A percentile compares a stretch with the other conserved stretches of the same genome.
Evolutionary conservation across 1,139 yeast species (phyloP).

Genomic region (Keqinozyma sinolaborantium): DNA sequence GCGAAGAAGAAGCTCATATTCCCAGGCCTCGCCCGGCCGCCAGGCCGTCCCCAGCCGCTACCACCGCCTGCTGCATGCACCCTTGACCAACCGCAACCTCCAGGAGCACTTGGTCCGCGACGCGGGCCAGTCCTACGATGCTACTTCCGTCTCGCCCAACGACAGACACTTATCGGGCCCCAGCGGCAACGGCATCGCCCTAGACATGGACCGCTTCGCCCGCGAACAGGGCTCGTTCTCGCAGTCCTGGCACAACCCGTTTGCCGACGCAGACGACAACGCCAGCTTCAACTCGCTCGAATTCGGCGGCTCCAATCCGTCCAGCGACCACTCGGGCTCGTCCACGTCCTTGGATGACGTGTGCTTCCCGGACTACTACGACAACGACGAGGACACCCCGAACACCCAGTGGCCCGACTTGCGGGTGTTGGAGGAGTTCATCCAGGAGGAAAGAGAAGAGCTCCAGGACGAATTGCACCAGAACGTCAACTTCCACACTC

Average conservation of each 20-base stretch:
- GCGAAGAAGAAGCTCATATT: constrained; percentile 25
- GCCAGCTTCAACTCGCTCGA: constrained; percentile 31
- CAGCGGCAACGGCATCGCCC: constrained; percentile 22
- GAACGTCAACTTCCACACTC: constrained; percentile 23
- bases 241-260: constrained; percentile 12
- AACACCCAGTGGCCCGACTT: constrained; percentile 75
- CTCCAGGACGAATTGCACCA: constrained; percentile 2
- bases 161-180: constrained; percentile 6
- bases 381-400: constrained; percentile 16
- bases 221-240: constrained; percentile 26
- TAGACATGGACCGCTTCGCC: constrained; percentile 39
- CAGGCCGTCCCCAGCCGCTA: background rate
- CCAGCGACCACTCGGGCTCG: constrained; percentile 67
- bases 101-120: constrained; percentile 15
- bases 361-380: constrained; percentile 62
- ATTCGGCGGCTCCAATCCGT: constrained; percentile 63
- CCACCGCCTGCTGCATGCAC: constrained; percentile 16
- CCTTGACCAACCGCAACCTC: constrained; percentile 37
- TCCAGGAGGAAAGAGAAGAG: constrained; percentile 60
- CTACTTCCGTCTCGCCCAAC: constrained; percentile 12
- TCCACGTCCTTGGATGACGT: constrained; percentile 84
- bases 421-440: constrained; percentile 67
- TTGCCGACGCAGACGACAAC: constrained; percentile 14
- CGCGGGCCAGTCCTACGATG: too few species aligned
- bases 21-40: constrained; percentile 4